phyloP scores from a whole-genome alignment of 352 stramenopile species.

The Pythium aquatile region DNA sequence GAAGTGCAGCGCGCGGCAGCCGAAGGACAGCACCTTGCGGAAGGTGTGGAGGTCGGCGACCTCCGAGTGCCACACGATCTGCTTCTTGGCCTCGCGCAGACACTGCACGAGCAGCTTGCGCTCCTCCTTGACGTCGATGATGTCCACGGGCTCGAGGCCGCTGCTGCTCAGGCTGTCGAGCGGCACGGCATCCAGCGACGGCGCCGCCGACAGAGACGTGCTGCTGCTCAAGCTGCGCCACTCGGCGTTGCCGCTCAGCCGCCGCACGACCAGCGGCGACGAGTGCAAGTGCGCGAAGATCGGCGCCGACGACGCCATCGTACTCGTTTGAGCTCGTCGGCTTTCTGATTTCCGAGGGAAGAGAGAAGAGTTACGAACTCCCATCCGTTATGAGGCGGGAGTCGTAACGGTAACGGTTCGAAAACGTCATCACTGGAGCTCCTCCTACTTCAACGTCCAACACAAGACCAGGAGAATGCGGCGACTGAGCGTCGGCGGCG shows the following conservation, averaged over 20 bases:
- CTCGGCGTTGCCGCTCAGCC: constrained; percentile 45
- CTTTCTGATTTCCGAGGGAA: background rate
- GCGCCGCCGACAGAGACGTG: background rate
- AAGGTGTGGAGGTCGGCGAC: constrained; percentile 81
- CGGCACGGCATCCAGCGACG: background rate
- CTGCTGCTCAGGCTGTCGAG: constrained; percentile 27
- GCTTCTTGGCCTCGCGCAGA: constrained; percentile 58
- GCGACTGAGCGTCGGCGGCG: constrained; percentile 7
- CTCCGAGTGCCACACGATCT: constrained; percentile 74
- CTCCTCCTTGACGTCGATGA: constrained; percentile 82
- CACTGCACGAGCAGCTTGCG: constrained; percentile 73
- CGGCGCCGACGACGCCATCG: constrained; percentile 19
- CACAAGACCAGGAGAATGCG: constrained; percentile 2
- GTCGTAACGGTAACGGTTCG: background rate
- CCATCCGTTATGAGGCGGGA: background rate
- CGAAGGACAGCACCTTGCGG: constrained; percentile 75
- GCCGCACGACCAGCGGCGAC: constrained; percentile 75
- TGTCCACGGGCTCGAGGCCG: constrained; percentile 76
- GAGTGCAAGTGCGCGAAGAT: constrained; percentile 86
- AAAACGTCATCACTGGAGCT: background rate
- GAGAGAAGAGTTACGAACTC: background rate
- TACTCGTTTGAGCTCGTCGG: background rate
- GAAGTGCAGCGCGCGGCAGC: constrained; percentile 76
- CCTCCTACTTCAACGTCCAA: constrained; percentile 12
- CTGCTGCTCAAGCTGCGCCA: constrained; percentile 55